Percentiles rank a stretch among this genome's conserved stretches.
Evolutionary conservation across 208 protist genomes (phyloP).

Genomic region (Novymonas esmeraldas): DNA sequence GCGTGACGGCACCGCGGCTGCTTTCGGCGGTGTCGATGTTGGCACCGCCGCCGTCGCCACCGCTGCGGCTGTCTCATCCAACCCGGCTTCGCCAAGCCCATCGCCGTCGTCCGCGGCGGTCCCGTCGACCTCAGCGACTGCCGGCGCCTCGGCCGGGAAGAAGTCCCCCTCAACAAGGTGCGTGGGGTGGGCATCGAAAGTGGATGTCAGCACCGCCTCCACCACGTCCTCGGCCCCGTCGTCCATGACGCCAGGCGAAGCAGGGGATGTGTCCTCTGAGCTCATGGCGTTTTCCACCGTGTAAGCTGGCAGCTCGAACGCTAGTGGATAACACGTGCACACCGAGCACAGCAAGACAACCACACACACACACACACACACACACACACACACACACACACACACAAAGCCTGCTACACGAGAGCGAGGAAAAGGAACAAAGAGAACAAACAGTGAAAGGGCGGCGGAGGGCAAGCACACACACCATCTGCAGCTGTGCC

Average conservation of each 20-base stretch:
- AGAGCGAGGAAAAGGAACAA: no score
- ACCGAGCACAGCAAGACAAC: no score
- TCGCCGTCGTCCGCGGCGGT: constrained; percentile 7
- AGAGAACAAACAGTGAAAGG: no score
- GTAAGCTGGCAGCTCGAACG: background rate
- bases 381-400: no score
- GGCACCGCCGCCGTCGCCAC: constrained; percentile 7
- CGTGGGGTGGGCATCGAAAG: constrained; percentile 33
- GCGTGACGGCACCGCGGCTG: constrained; percentile 7
- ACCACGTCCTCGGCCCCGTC: constrained; percentile 45
- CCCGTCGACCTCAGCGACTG: constrained; percentile 18
- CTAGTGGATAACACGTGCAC: constrained; percentile 1
- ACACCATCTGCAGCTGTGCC: no score
- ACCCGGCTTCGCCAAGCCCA: constrained; percentile 13
- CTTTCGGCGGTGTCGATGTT: constrained; percentile 6
- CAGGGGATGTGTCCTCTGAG: constrained; percentile 6
- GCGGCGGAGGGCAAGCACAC: no score
- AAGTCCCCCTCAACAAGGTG: constrained; percentile 80
- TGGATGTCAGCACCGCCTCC: constrained; percentile 35
- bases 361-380: no score
- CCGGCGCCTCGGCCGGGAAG: constrained; percentile 44
- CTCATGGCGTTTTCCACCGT: background rate
- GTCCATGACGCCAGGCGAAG: constrained; percentile 23
- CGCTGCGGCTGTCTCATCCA: constrained; percentile 17
- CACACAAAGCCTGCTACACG: no score